Base-by-base conservation (phyloP, 768 basidiomycete species). In the Phallus indusiatus region DNA sequence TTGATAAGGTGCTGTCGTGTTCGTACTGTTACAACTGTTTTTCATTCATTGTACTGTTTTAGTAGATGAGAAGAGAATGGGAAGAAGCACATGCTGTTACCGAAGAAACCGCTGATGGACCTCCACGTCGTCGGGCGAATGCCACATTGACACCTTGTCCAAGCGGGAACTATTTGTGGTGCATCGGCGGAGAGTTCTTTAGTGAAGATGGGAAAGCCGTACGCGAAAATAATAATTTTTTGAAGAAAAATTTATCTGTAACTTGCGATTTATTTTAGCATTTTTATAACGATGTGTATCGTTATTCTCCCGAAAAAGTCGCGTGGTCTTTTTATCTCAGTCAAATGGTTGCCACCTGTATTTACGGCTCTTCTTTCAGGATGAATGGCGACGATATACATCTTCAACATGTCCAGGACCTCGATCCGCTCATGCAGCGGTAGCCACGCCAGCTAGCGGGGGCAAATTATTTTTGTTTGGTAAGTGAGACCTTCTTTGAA, bases 301-400 rank as follows among this genome's bases (percentile, higher is more conserved):
- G 93, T 20, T 94, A 94, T 70, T 79, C 85, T 0, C 88, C 91
- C 0, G 89, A 90, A 37, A 91, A 91, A 75, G 83, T 81, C 35
- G 16, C 70, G 61, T 14, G 36, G 46, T 36, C 17, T 36, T 46
- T 34, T 20, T n/a, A 48, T 42, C 49, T 35, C 53, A 55, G 28
- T 24, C 36, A 12, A 8, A 34, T 20, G 24, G 20, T 24, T 20
- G 53, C 14, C 18, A 20, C 7, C 18, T 42, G 21, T n/a, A 56
- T 9, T 8, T 28, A 37, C 22, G 46, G 21, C 24, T 37, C 52
- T 48, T 52, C 28, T 34, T 49, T 20, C 53, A 88, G 83, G 84
- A 94, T 65, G 93, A 95, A 76, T 95, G 93, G 93, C 79, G 88
- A 10, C 83, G 82, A 65, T 94, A 90, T 62, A 76, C 91, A 24